phyloP scores from a whole-genome alignment of 2,329 filamentous ascomycete genomes.

The Penicillium sp. region DNA sequence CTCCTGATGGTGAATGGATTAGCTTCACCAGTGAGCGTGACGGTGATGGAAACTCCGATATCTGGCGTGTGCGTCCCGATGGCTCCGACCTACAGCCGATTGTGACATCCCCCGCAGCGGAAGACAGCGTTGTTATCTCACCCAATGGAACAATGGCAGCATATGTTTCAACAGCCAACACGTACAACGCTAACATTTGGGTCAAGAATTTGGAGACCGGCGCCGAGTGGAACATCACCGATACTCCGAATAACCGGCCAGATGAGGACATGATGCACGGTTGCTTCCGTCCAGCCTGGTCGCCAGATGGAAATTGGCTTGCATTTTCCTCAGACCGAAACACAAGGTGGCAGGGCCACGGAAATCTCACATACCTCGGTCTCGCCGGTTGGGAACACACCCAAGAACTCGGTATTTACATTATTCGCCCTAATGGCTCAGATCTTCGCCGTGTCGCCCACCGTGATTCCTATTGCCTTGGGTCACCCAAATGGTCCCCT shows the following conservation, averaged over 20 bases:
- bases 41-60: slow-evolving; percentile 42
- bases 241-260: slow-evolving; percentile 27
- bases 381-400: slow-evolving; percentile 5
- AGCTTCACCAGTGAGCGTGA: slow-evolving; percentile 42
- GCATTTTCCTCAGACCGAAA: slow-evolving; percentile 45
- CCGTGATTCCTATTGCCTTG: slow-evolving; percentile 6
- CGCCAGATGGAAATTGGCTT: slow-evolving; percentile 43
- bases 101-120: slow-evolving; percentile 34
- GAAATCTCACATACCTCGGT: slow-evolving; percentile 18
- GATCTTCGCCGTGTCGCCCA: slow-evolving; percentile 7
- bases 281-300: slow-evolving; percentile 42
- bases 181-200: slow-evolving; percentile 42
- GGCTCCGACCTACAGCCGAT: slow-evolving; percentile 38
- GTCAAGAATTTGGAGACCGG: slow-evolving; percentile 39
- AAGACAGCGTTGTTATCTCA: slow-evolving; percentile 39
- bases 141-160: slow-evolving; percentile 40
- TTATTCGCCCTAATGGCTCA: slow-evolving; percentile 13
- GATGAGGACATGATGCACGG: slow-evolving; percentile 28
- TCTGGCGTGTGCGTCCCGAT: slow-evolving; percentile 39
- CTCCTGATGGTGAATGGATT: slow-evolving; percentile 41
- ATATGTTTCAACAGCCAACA: slow-evolving; percentile 41
- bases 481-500: slow-evolving; percentile 27
- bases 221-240: slow-evolving; percentile 36
- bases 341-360: slow-evolving; percentile 43
- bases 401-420: slow-evolving; percentile 15